Evolutionary conservation across 2,329 filamentous ascomycete genomes (phyloP).

Genomic region (Alternaria brassicae): DNA sequence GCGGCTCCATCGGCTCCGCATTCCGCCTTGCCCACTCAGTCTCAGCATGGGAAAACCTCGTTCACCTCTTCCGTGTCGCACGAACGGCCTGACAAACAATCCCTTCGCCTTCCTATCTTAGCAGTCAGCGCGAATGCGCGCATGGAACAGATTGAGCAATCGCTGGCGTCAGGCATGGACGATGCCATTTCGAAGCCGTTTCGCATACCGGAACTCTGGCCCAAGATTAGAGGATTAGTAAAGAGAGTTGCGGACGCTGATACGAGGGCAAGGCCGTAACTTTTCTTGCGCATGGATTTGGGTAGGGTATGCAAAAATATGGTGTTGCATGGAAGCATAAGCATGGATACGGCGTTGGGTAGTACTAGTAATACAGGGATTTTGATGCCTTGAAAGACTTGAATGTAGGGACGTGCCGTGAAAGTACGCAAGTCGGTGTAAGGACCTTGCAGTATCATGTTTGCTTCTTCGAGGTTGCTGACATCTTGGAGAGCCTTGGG

Average conservation of each 20-base stretch:
- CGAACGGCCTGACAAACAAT: not conserved
- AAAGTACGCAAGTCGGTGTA: not conserved
- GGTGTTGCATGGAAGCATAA: not conserved
- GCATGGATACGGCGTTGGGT: not conserved
- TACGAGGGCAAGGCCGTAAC: not conserved
- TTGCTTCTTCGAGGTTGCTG: not conserved
- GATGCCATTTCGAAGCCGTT: constrained; percentile 39
- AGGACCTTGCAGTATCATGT: too few species aligned
- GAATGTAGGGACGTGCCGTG: not conserved
- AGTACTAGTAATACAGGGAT: not conserved
- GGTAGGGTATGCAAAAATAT: not conserved
- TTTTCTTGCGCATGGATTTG: not conserved
- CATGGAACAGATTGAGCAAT: constrained; percentile 41
- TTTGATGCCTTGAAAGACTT: not conserved
- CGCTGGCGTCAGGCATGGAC: constrained; percentile 43
- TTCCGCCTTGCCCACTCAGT: constrained; percentile 2
- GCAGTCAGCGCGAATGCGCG: constrained; percentile 48
- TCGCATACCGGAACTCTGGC: constrained; percentile 33
- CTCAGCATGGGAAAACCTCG: not conserved
- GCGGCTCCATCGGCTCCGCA: not conserved
- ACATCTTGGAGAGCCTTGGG: not conserved
- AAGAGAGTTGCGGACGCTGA: constrained; percentile 4
- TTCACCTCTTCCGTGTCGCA: not conserved
- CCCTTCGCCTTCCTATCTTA: constrained; percentile 35
- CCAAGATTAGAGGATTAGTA: constrained; percentile 22